Percentiles rank a stretch among this genome's conserved stretches.
Conservation (phyloP, 2,329 filamentous ascomycete genomes). For the Sporothrix curviconia region DNA sequence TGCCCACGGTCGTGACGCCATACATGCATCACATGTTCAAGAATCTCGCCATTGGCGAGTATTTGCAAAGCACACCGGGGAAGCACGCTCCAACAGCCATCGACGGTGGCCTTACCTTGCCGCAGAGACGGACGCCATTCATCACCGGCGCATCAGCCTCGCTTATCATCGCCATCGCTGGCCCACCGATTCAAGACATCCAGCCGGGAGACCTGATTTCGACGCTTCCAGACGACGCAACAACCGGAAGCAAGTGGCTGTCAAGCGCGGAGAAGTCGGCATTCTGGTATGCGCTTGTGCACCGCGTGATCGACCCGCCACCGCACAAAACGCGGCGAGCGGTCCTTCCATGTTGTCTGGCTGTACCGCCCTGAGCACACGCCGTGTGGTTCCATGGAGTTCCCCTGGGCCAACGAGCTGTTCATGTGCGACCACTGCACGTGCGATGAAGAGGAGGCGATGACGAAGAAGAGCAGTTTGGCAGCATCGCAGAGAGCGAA, state of each 20-base stretch:
- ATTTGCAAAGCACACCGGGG: conserved; percentile 42
- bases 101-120: not conserved
- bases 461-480: conserved; percentile 33
- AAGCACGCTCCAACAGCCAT: not conserved
- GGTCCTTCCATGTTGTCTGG: conserved; percentile 62
- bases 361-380: conserved; percentile 67
- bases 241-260: conserved; percentile 51
- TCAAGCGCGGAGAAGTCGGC: conserved; percentile 37
- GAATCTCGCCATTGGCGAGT: conserved; percentile 51
- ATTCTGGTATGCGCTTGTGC: conserved; percentile 67
- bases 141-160: not conserved
- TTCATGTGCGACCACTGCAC: conserved; percentile 74
- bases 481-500: conserved; percentile 45
- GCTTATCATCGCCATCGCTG: no score
- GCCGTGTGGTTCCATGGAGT: conserved; percentile 58
- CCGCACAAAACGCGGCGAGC: conserved; percentile 13
- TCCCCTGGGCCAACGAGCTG: conserved; percentile 65
- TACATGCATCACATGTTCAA: conserved; percentile 60
- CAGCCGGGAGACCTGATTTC: conserved; percentile 44
- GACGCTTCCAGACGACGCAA: conserved; percentile 37
- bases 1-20: conserved; percentile 60
- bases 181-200: conserved; percentile 30
- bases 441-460: conserved; percentile 41
- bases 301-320: conserved; percentile 40
- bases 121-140: conserved; percentile 4